Percentiles rank a stretch among this genome's conserved stretches.
Evolutionary conservation across 164 flowering plant species (phyloP).

Genomic region (Stephania cephalantha): DNA sequence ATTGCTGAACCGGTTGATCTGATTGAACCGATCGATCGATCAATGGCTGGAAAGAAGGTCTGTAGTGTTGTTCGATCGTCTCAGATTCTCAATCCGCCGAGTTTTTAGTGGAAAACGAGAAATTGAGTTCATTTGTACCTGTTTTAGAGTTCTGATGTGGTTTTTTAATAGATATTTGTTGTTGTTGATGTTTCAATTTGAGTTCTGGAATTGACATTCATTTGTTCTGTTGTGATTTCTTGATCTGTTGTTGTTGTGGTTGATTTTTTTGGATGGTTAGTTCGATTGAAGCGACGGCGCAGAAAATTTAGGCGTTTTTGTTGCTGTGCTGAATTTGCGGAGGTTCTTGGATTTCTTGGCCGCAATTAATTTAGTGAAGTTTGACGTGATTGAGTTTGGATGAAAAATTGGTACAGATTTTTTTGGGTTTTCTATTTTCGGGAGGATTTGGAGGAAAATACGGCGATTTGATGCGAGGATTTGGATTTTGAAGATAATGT

Average conservation of each 20-base stretch:
- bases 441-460: neutral
- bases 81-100: neutral
- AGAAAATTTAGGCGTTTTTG: neutral
- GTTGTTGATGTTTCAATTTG: constrained; percentile 3
- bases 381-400: neutral
- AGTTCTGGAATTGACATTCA: neutral
- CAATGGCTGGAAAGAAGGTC: constrained; percentile 4
- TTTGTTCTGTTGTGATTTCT: neutral
- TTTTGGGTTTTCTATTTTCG: neutral
- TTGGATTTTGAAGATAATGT: neutral
- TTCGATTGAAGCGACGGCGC: neutral
- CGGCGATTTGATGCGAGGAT: neutral
- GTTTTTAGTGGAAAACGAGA: neutral
- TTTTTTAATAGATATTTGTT: neutral
- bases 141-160: no score
- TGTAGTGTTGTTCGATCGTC: neutral
- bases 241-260: neutral
- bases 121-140: no score
- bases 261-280: neutral
- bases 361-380: constrained; percentile 4
- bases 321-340: neutral
- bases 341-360: neutral
- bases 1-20: neutral
- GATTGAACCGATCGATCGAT: no score
- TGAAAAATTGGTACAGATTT: neutral